Evolutionary conservation across 768 basidiomycete species (phyloP), one percentile per base, ranked within the genome.

Genomic region (Lactifluus rugatus): DNA sequence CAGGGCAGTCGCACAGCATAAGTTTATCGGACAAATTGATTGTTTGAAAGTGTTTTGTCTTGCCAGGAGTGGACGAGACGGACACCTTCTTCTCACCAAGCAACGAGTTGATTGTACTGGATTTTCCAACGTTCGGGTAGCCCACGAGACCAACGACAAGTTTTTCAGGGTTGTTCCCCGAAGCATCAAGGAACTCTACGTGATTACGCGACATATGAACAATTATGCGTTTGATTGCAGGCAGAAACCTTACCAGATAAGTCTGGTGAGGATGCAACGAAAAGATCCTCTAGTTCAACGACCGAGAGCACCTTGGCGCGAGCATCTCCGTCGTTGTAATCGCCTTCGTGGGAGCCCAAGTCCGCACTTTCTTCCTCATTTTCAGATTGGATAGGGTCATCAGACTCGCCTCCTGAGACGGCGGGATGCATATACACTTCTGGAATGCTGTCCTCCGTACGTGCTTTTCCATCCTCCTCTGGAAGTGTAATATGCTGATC

Each of bases 31-130:
- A 93, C n/a, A 99, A 79, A 66, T 92, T 83, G 65, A 97, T 93
- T 0, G 96, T 98, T 71, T 99, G 96, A 74, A 98, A 97, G 72
- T 99, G 95, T 69, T 99, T 99, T 14, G 96, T 99, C 74, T 98
- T 90, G 62, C 96, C 96, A 0, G 96, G 96, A 0, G 96, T 99
- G 0, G 95, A 85, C 4, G 95, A 98, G 26, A 99, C 96, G 68
- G 93, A 96, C 62, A 99, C 96, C 78, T 90, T 93, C 75, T 96
- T 95, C 70, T 93, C 88, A 37, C 95, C 96, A 5, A 99, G 78
- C 7, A 99, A 78, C 6, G 95, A 89, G 69, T 99, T 99, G 67
- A 99, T 94, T 5, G 96, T 93, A 60, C 92, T 94, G 0, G 95
- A 98, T 72, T 99, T 99, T 16, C 96, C 96, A 23, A 97, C 95